Percentiles rank a stretch among this genome's conserved stretches.
Evolutionary conservation across 2,329 filamentous ascomycete species (phyloP).

Genomic region (Dactylella cylindrospora): DNA sequence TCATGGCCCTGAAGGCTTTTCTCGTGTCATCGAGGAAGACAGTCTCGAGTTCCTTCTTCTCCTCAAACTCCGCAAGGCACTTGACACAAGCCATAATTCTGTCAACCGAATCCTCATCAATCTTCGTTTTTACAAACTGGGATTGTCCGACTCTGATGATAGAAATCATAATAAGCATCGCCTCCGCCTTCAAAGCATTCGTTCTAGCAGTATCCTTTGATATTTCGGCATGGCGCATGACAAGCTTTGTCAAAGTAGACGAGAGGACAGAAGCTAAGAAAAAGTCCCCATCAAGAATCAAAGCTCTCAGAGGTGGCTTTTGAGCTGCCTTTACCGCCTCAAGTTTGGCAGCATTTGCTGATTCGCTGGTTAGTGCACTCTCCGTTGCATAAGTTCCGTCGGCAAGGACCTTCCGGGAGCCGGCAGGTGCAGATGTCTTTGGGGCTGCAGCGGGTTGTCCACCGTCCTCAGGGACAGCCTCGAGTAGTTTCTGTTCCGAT

Average conservation of each 20-base stretch:
- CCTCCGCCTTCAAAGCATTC: constrained; percentile 90
- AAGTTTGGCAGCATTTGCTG: constrained; percentile 82
- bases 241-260: constrained; percentile 91
- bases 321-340: constrained; percentile 96
- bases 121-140: constrained; percentile 95
- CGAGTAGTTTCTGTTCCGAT: constrained; percentile 86
- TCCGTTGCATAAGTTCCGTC: constrained; percentile 98
- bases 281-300: constrained; percentile 96
- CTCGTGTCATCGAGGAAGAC: constrained; percentile 94
- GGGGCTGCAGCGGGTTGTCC: constrained; percentile 69
- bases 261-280: constrained; percentile 94
- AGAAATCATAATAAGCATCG: constrained; percentile 99
- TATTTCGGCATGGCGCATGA: constrained; percentile 95
- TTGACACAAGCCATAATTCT: constrained; percentile 97
- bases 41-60: constrained; percentile 85
- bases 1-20: constrained; percentile 95
- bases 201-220: constrained; percentile 82
- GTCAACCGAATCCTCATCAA: constrained; percentile 97
- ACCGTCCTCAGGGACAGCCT: constrained; percentile 69
- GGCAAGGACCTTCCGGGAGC: constrained; percentile 86
- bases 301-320: constrained; percentile 89
- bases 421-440: constrained; percentile 73
- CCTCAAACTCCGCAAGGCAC: constrained; percentile 82
- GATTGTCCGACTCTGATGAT: constrained; percentile 97
- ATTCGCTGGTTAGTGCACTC: constrained; percentile 89